Evolutionary conservation across 495 filamentous ascomycete genomes (phyloP).

Genomic region (Astrocystis sublimbata): DNA sequence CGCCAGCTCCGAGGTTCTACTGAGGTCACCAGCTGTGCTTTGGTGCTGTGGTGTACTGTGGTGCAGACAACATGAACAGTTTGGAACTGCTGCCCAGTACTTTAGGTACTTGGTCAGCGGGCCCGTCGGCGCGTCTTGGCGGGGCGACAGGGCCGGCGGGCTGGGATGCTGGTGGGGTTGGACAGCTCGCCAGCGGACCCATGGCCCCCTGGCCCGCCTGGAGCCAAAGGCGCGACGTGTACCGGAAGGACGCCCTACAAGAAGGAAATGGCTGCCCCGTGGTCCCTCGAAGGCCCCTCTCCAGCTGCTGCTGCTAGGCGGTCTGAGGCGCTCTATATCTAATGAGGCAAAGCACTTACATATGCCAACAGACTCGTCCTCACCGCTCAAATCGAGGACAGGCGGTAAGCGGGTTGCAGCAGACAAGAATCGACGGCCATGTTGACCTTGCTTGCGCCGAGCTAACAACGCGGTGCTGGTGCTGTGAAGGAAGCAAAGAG

Average conservation of each 20-base stretch:
- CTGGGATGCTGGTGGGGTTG: constrained; percentile 19
- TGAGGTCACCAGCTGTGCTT: too few relatives aligned
- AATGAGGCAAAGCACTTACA: constrained; percentile 22
- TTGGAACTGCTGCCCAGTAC: constrained; percentile 9
- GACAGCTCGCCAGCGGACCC: constrained; percentile 11
- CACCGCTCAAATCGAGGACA: constrained; percentile 18
- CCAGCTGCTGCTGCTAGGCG: constrained; percentile 15
- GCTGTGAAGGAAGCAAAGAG: not conserved
- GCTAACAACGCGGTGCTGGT: not conserved
- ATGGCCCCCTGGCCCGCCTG: constrained; percentile 2
- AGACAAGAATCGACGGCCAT: not conserved
- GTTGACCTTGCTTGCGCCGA: not conserved
- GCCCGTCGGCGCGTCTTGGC: constrained; percentile 5
- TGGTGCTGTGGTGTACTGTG: not conserved
- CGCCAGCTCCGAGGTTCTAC: too few relatives aligned
- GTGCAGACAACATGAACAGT: constrained; percentile 1
- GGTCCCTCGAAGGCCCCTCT: constrained; percentile 22
- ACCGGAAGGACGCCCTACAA: constrained; percentile 11
- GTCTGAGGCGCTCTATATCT: constrained; percentile 19
- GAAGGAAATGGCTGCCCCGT: constrained; percentile 14
- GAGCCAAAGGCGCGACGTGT: constrained; percentile 15
- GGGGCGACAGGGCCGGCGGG: constrained; percentile 18
- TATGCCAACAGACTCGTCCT: constrained; percentile 8
- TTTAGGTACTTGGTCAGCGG: too few relatives aligned
- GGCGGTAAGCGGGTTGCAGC: constrained; percentile 15